Base-by-base conservation (phyloP, 2,329 filamentous ascomycete species). In the Chaetothyriales sp. region DNA sequence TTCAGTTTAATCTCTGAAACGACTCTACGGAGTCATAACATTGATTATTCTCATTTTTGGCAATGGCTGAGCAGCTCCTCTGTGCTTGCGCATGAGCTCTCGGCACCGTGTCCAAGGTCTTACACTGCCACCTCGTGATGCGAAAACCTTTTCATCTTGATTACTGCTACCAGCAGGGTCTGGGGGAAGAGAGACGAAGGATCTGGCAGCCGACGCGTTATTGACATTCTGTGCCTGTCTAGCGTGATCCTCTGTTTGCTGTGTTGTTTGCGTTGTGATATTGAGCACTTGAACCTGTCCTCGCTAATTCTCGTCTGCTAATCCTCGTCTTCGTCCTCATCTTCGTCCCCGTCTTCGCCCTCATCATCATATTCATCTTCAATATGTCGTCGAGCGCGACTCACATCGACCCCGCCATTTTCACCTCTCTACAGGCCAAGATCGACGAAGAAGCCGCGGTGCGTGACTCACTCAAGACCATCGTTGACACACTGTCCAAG, bases 1-100 rank as follows among this genome's bases (percentile, higher is more conserved):
- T 84, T 86, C 81, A 89, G 84, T 87, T 88, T 89, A 88, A 88
- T 87, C 81, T 84, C 84, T 89, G 83, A 83, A 85, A 87, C 77
- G 76, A 74, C 73, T 75, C 80, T 78, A 84, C 72, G 75, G 79
- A 74, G 73, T 73, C 74, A 74, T 25, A 78, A 55, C 76, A 74
- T 73, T 79, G 81, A 86, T 89, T 88, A 86, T 79, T 79, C 81
- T 75, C 76, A 86, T 89, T 84, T 83, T 86, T 86, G 74, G 59
- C 67, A 43, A 61, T 54, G 59, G 76, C 62, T 68, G 65, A 64
- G 60, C 64, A 67, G 63, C 51, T 46, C 76, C 80, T 77, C 81
- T 84, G 79, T 74, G 80, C 83, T 85, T 84, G 82, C 80, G 71
- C 74, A 76, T 55, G 53, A 75, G 67, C 66, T 65, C 61, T 64